Evolutionary conservation across 2,329 filamentous ascomycete species (phyloP).

Genomic region (Knoxdaviesia proteae): DNA sequence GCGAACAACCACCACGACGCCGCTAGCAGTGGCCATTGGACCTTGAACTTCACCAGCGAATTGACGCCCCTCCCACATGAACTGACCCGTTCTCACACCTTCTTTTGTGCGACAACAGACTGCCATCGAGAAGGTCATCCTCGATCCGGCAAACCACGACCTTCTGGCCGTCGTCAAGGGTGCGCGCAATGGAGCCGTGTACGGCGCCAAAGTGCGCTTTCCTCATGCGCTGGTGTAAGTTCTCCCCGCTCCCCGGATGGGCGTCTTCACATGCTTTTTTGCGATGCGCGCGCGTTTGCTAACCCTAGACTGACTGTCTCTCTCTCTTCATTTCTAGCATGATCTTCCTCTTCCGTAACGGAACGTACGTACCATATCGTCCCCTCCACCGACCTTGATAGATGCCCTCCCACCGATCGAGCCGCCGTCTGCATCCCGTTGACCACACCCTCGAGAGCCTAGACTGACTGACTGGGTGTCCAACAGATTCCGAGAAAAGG

Average conservation of each 20-base stretch:
- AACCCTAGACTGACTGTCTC: neutral
- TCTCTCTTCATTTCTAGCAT: slow-evolving; percentile 33
- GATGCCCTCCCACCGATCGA: too few species aligned
- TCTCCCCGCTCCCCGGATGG: slow-evolving; percentile 16
- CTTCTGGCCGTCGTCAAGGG: slow-evolving; percentile 73
- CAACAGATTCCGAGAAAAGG: slow-evolving; percentile 49
- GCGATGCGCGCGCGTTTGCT: neutral
- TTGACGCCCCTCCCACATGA: too few species aligned
- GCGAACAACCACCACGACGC: too few species aligned
- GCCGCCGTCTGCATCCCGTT: neutral
- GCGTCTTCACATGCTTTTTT: neutral
- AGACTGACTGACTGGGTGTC: neutral
- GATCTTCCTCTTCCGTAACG: slow-evolving; percentile 89
- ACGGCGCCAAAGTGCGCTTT: slow-evolving; percentile 93
- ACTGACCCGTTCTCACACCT: too few species aligned
- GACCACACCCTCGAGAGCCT: slow-evolving; percentile 3
- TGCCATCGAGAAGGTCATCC: slow-evolving; percentile 52
- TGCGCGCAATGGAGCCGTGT: slow-evolving; percentile 89
- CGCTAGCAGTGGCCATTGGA: too few species aligned
- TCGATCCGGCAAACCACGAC: slow-evolving; percentile 72
- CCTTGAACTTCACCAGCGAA: too few species aligned
- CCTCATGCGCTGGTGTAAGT: slow-evolving; percentile 74
- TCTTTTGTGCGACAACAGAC: slow-evolving; percentile 21
- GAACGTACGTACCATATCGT: slow-evolving; percentile 38
- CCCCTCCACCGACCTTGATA: neutral